Evolutionary conservation across 805 yeast genomes (phyloP).

Genomic region (Metschnikowia gelsemii): DNA sequence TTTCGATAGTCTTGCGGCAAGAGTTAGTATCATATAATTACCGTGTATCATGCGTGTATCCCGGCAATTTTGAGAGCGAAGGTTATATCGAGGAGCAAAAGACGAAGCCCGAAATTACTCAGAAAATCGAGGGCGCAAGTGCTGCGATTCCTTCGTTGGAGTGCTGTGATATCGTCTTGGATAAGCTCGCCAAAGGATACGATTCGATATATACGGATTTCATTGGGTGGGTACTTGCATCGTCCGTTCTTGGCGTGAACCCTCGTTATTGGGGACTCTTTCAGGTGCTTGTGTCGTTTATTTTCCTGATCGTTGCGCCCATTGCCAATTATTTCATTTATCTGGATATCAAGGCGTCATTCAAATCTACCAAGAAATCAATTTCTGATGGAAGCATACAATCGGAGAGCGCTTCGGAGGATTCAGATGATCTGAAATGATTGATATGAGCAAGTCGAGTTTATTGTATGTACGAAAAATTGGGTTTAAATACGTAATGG

Average conservation of each 20-base stretch:
- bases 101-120: conserved; percentile 84
- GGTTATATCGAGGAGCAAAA: conserved; percentile 79
- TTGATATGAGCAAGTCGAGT: too few species aligned
- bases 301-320: conserved; percentile 49
- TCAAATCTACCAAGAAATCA: conserved; percentile 25
- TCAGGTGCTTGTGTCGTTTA: conserved; percentile 36
- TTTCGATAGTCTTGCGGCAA: conserved; percentile 77
- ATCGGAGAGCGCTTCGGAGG: too few species aligned
- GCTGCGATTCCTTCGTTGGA: conserved; percentile 61
- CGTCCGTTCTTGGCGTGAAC: conserved; percentile 63
- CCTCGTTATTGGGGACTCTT: conserved; percentile 62
- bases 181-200: conserved; percentile 59
- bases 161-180: conserved; percentile 63
- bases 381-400: too few species aligned
- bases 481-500: too few species aligned
- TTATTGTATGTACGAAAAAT: too few species aligned
- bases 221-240: conserved; percentile 77
- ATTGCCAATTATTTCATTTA: conserved; percentile 49
- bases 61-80: conserved; percentile 89
- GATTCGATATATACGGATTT: conserved; percentile 78
- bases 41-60: conserved; percentile 71
- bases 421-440: too few species aligned
- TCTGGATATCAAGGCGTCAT: conserved; percentile 52
- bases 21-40: conserved; percentile 70
- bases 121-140: conserved; percentile 81